Base-by-base conservation (phyloP, 2,329 filamentous ascomycete species). In the Alternaria triticina region DNA sequence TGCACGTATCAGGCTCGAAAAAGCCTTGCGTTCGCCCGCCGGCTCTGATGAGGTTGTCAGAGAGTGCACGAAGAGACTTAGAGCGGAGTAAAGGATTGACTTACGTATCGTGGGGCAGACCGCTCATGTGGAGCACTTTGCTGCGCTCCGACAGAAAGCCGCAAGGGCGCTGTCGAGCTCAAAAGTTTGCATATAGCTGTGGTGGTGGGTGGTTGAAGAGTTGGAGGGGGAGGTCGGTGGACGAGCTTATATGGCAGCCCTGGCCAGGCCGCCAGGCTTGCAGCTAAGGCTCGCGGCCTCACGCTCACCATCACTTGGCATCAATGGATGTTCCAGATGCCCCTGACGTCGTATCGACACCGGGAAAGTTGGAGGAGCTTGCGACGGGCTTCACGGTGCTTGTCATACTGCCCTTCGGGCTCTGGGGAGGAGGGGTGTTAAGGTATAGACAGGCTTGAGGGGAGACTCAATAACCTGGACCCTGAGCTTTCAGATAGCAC, bases 311-410 rank as follows among this genome's bases (percentile, higher is more conserved):
- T 17, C 15, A n/a, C 10, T 4, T 30, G 46, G 25, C 45, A 62
- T 45, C 27, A 11, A 12, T 20, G 23, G 45, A 22, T 30, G 36
- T 63, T 40, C 46, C 59, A 33, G 30, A 54, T 45, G 54, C 33
- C 50, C 49, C n/a, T 22, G n/a, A 23, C 44, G 59, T 49, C 33
- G 54, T 52, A 50, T 60, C 27, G 20, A 55, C 11, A 62, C 50
- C 50, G 15, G 62, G 44, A 58, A 62, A 68, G 20, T 61, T 55
- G 40, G 62, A 55, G 33, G 46, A 57, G 23, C 33, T 46, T 68
- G 54, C 56, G 36, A 25, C 17, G 43, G 36, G 43, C 52, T 15
- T 30, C 43, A 33, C 20, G 45, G 30, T 59, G 11, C 45, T 61
- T 25, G 9, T 51, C 40, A 25, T 54, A 49, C 46, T 56, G 13